These are phyloP conservation scores for Rutstroemia sp. DNA, from an alignment of 2,329 filamentous ascomycete genomes.

Conservation along the genomic window DNA sequence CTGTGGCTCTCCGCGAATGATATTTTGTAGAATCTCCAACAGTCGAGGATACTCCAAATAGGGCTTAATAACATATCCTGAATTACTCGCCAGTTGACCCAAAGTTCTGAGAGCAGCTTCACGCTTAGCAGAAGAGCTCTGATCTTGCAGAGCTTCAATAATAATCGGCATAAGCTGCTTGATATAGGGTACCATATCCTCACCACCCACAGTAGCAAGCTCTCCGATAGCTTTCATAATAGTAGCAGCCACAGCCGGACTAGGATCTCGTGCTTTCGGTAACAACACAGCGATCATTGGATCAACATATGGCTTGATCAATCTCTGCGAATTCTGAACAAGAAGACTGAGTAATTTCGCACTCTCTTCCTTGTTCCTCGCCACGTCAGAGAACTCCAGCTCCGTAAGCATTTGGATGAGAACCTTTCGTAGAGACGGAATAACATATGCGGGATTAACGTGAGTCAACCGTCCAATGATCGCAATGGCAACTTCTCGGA, in stretches of 20 bases:
- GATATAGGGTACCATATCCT: slow-evolving; percentile 89
- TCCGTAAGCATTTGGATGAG: slow-evolving; percentile 94
- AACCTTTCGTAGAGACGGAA: slow-evolving; percentile 88
- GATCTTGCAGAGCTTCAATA: slow-evolving; percentile 86
- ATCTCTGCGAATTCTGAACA: slow-evolving; percentile 82
- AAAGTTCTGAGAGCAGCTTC: slow-evolving; percentile 87
- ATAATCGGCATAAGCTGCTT: slow-evolving; percentile 91
- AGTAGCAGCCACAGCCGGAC: slow-evolving; percentile 83
- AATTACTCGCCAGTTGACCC: slow-evolving; percentile 89
- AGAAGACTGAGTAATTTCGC: slow-evolving; percentile 87
- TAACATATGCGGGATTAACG: slow-evolving; percentile 94
- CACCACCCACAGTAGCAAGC: slow-evolving; percentile 85
- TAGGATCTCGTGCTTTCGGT: slow-evolving; percentile 80
- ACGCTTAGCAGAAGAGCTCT: slow-evolving; percentile 82
- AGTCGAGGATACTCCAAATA: slow-evolving; percentile 94
- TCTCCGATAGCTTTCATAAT: slow-evolving; percentile 95
- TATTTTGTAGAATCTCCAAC: slow-evolving; percentile 84
- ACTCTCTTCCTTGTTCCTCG: slow-evolving; percentile 93
- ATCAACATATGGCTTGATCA: slow-evolving; percentile 95
- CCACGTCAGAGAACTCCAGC: slow-evolving; percentile 90
- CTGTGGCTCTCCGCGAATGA: slow-evolving; percentile 84
- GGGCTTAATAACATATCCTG: slow-evolving; percentile 93
- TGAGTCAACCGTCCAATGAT: slow-evolving; percentile 90
- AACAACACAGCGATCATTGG: slow-evolving; percentile 93
- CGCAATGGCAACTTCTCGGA: slow-evolving; percentile 88